Conservation (phyloP, 768 basidiomycete species). For the Boletus pseudo-olivaceus region DNA sequence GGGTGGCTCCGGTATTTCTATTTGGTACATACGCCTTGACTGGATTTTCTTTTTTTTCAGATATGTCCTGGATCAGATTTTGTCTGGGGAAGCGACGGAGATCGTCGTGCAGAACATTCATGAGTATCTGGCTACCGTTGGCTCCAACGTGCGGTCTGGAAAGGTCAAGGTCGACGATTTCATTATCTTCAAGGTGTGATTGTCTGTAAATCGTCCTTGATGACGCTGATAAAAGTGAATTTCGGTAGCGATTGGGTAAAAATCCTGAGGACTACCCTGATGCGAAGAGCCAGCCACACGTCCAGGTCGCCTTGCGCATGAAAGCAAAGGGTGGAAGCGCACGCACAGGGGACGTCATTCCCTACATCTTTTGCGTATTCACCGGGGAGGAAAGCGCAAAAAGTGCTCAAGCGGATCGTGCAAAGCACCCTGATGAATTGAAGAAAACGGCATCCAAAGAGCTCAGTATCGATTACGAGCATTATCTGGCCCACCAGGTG, state of each 20-base stretch:
- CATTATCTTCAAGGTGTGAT: slow-evolving; percentile 83
- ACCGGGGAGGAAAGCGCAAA: slow-evolving; percentile 71
- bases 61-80: slow-evolving; percentile 83
- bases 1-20: slow-evolving; percentile 29
- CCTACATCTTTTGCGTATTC: slow-evolving; percentile 88
- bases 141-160: slow-evolving; percentile 75
- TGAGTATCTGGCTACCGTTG: slow-evolving; percentile 76
- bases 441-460: slow-evolving; percentile 56
- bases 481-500: slow-evolving; percentile 88
- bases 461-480: slow-evolving; percentile 82
- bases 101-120: slow-evolving; percentile 87
- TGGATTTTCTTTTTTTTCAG: too few species aligned
- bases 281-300: slow-evolving; percentile 91
- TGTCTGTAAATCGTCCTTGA: neutral
- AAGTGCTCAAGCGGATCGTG: slow-evolving; percentile 81
- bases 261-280: slow-evolving; percentile 97
- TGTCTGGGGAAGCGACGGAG: slow-evolving; percentile 91
- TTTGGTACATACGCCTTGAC: neutral
- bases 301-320: slow-evolving; percentile 91
- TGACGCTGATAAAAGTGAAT: neutral
- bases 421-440: slow-evolving; percentile 92
- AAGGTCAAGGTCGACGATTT: slow-evolving; percentile 88
- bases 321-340: slow-evolving; percentile 80
- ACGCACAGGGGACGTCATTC: slow-evolving; percentile 87
- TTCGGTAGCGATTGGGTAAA: slow-evolving; percentile 81